phyloP scores from a whole-genome alignment of 2,329 filamentous ascomycete genomes.

The Hypoxylon sp. region DNA sequence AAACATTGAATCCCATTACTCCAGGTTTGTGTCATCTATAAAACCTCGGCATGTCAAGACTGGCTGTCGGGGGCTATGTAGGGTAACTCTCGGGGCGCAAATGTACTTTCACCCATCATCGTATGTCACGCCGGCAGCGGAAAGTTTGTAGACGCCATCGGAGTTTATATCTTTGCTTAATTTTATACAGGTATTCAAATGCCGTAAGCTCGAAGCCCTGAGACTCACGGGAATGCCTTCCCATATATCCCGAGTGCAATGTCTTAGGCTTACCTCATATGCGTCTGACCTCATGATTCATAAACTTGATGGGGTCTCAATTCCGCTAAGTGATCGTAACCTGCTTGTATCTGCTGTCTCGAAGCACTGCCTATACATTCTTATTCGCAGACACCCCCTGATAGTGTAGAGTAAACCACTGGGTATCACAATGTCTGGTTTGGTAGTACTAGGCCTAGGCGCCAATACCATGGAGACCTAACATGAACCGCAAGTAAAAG shows the following conservation, averaged over 20 bases:
- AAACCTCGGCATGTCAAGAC: not conserved
- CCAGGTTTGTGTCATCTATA: not conserved
- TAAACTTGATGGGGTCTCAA: not conserved
- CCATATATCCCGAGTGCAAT: not conserved
- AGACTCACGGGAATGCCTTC: slow-evolving; percentile 19
- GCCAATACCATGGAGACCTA: slow-evolving; percentile 8
- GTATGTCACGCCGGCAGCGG: slow-evolving; percentile 4
- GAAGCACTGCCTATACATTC: not conserved
- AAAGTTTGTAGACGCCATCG: slow-evolving; percentile 14
- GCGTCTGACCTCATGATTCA: not conserved
- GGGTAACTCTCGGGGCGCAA: slow-evolving; percentile 19
- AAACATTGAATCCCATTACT: not conserved
- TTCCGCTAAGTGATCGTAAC: not conserved
- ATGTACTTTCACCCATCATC: slow-evolving; percentile 6
- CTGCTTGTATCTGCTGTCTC: not conserved
- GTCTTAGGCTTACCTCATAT: slow-evolving; percentile 15
- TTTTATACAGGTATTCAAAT: slow-evolving; percentile 6
- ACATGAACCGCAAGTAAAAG: slow-evolving; percentile 20
- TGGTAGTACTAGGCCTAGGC: too few relatives aligned
- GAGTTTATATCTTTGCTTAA: slow-evolving; percentile 7
- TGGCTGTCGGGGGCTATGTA: slow-evolving; percentile 24
- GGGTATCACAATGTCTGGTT: not conserved
- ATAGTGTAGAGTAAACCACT: not conserved
- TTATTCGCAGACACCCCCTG: not conserved
- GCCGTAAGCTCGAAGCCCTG: slow-evolving; percentile 14